Conservation (phyloP, 73 alveolate species). For the Paramecium sexaurelia region DNA sequence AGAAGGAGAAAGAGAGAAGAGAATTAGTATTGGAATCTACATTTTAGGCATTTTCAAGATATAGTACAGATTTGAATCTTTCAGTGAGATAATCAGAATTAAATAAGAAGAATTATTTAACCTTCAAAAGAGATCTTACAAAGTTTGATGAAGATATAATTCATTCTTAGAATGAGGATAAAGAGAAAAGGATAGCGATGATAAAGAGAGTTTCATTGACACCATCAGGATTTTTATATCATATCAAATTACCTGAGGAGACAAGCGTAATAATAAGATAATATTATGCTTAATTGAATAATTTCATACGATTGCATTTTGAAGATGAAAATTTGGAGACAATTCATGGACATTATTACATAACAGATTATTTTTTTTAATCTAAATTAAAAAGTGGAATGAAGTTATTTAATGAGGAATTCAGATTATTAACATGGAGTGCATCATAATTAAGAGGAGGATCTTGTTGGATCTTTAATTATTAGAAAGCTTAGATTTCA, state of each 20-base stretch:
- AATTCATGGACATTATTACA: constrained; percentile 67
- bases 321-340: constrained; percentile 82
- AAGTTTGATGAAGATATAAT: neutral
- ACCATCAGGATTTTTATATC: constrained; percentile 54
- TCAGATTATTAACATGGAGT: constrained; percentile 83
- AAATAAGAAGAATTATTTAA: neutral
- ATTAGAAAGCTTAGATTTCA: constrained; percentile 64
- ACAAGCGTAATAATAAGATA: constrained; percentile 79
- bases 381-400: constrained; percentile 72
- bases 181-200: neutral
- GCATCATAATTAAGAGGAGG: constrained; percentile 85
- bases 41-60: neutral
- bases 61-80: neutral
- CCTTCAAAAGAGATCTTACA: neutral
- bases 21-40: neutral
- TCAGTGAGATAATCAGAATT: neutral
- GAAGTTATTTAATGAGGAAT: constrained; percentile 67
- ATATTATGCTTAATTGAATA: constrained; percentile 70
- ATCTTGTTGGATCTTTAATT: constrained; percentile 86
- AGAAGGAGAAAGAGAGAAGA: neutral
- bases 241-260: constrained; percentile 65
- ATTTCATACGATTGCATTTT: constrained; percentile 79
- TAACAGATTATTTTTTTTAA: constrained; percentile 68
- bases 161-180: neutral
- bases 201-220: constrained; percentile 54